phyloP scores from a whole-genome alignment of 2,329 filamentous ascomycete species.

The Arthrobotrys iridis region DNA sequence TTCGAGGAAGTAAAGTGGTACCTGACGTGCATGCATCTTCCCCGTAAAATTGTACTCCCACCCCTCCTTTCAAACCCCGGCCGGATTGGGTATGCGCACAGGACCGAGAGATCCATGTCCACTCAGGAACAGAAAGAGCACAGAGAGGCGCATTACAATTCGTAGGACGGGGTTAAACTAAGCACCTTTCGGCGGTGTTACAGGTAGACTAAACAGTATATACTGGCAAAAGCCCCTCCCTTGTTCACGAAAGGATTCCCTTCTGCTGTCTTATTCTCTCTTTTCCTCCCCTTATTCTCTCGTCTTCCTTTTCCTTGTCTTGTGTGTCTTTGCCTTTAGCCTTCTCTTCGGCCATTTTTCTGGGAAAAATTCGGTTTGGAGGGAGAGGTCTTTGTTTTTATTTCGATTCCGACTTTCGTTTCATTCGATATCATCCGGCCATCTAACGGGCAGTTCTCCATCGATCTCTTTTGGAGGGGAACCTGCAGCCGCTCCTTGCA shows the following conservation, averaged over 20 bases:
- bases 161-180: constrained; percentile 22
- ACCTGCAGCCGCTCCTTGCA: constrained; percentile 25
- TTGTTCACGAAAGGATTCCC: constrained; percentile 17
- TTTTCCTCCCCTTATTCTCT: neutral
- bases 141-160: constrained; percentile 17
- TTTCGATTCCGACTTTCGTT: neutral
- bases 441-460: neutral
- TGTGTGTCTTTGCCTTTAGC: neutral
- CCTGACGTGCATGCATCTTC: constrained; percentile 46
- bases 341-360: constrained; percentile 10
- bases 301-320: neutral
- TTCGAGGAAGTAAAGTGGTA: neutral
- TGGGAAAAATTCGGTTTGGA: constrained; percentile 4
- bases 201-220: constrained; percentile 28
- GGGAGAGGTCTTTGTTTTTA: neutral
- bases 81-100: constrained; percentile 52
- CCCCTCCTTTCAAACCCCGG: constrained; percentile 37
- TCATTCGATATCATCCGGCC: neutral
- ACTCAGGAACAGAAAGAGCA: constrained; percentile 31
- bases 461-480: neutral
- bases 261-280: neutral
- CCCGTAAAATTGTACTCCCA: constrained; percentile 24
- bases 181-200: constrained; percentile 15
- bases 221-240: constrained; percentile 18
- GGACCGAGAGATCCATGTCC: constrained; percentile 7